Percentiles rank a stretch among this genome's conserved stretches.
These are phyloP conservation scores for Nakataea oryzae DNA, from an alignment of 2,329 filamentous ascomycete genomes.

Conservation along the genomic window DNA sequence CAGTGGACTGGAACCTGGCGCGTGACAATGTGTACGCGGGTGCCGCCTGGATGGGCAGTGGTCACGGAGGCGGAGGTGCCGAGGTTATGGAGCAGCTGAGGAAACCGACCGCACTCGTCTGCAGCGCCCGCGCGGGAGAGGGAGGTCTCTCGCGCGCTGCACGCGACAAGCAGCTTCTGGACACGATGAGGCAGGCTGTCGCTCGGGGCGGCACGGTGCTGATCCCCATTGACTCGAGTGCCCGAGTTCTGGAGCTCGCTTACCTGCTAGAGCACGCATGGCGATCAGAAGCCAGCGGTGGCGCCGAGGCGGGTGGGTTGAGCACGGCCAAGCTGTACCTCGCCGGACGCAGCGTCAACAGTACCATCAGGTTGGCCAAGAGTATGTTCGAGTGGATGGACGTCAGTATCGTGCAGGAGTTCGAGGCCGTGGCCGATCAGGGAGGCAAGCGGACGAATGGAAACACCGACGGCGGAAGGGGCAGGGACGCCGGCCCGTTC, in stretches of 20 bases:
- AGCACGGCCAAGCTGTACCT: slow-evolving; percentile 59
- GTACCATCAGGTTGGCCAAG: slow-evolving; percentile 80
- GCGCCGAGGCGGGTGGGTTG: slow-evolving; percentile 36
- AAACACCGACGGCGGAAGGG: slow-evolving; percentile 34
- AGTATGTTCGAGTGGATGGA: slow-evolving; percentile 99
- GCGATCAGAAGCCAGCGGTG: slow-evolving; percentile 49
- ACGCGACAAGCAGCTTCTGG: slow-evolving; percentile 78
- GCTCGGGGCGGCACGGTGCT: slow-evolving; percentile 79
- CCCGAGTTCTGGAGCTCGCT: slow-evolving; percentile 82
- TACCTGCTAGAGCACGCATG: slow-evolving; percentile 91
- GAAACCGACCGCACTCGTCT: slow-evolving; percentile 88
- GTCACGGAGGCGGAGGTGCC: slow-evolving; percentile 55
- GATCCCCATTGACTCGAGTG: slow-evolving; percentile 90
- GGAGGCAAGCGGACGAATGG: slow-evolving; percentile 30
- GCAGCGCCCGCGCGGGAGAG: slow-evolving; percentile 66
- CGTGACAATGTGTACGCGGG: slow-evolving; percentile 89
- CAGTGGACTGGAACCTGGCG: slow-evolving; percentile 97
- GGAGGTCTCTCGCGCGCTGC: slow-evolving; percentile 32
- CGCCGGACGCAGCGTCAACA: slow-evolving; percentile 75
- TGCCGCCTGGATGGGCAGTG: slow-evolving; percentile 84
- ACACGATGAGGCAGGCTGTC: slow-evolving; percentile 70
- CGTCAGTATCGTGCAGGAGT: slow-evolving; percentile 84
- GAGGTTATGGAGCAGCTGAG: slow-evolving; percentile 90
- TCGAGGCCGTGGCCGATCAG: slow-evolving; percentile 58
- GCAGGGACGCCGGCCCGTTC: slow-evolving; percentile 61